Evolutionary conservation across 2,329 filamentous ascomycete genomes (phyloP).

Genomic region (Lachnellula occidentalis): DNA sequence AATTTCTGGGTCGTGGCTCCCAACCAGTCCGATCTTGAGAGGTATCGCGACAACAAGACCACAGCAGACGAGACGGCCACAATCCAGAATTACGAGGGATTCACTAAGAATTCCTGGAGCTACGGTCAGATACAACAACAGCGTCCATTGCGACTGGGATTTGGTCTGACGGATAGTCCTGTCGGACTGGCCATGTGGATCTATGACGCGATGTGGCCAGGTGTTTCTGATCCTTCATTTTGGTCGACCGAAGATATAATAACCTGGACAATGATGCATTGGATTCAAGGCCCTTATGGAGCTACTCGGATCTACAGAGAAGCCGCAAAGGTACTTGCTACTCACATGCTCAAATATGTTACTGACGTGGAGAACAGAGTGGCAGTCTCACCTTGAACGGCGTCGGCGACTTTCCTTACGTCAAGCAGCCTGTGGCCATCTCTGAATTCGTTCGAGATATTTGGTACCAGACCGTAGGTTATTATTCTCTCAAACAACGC

Average conservation of each 20-base stretch:
- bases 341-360: background rate
- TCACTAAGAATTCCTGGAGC: background rate
- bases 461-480: background rate
- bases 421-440: conserved; percentile 5
- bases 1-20: conserved; percentile 12
- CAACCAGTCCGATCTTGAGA: conserved; percentile 5
- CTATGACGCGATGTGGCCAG: conserved; percentile 12
- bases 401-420: conserved; percentile 1
- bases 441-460: conserved; percentile 2
- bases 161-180: conserved; percentile 31
- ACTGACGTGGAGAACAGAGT: background rate
- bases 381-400: background rate
- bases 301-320: conserved; percentile 19
- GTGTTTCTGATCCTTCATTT: background rate
- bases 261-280: conserved; percentile 23
- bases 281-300: conserved; percentile 18
- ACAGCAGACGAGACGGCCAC: conserved; percentile 1
- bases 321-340: background rate
- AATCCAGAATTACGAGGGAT: background rate
- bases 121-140: conserved; percentile 6
- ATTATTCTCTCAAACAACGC: background rate
- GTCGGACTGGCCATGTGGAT: conserved; percentile 30
- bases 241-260: conserved; percentile 20
- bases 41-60: background rate
- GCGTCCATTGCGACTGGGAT: background rate